These are phyloP conservation scores for Aspergillus thermomutatus DNA, from an alignment of 2,329 filamentous ascomycete species.

Conservation along the genomic window DNA sequence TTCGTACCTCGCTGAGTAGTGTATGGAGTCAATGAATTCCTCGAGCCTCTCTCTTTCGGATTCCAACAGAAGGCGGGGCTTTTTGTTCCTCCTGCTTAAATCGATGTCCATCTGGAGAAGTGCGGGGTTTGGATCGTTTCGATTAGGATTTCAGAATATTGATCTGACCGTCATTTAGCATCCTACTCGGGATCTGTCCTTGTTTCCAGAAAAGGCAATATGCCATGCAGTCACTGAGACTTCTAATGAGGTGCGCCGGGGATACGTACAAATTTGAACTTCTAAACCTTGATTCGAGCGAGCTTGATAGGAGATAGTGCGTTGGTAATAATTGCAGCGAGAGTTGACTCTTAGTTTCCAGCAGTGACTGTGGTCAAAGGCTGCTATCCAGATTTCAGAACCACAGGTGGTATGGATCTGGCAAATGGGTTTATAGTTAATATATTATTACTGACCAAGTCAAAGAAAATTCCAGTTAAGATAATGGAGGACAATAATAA, in stretches of 20 bases:
- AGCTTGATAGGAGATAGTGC: not conserved
- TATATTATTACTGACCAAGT: not conserved
- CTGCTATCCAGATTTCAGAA: not conserved
- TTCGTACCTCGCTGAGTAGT: slow-evolving; percentile 84
- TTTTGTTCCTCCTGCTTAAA: slow-evolving; percentile 78
- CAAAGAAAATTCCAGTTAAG: not conserved
- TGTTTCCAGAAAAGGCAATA: not conserved
- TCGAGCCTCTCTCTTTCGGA: slow-evolving; percentile 78
- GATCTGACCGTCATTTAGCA: not conserved
- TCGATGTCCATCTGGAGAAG: slow-evolving; percentile 59
- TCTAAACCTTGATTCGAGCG: not conserved
- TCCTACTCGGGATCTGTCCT: not conserved
- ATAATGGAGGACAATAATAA: not conserved
- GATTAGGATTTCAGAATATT: not conserved
- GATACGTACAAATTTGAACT: not conserved
- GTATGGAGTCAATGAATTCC: slow-evolving; percentile 88
- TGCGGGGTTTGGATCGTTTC: not conserved
- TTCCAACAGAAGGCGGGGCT: slow-evolving; percentile 75
- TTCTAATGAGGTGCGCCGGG: slow-evolving; percentile 4
- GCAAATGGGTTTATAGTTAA: not conserved
- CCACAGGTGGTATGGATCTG: not conserved
- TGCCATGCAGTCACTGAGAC: not conserved
- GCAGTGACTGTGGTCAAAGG: not conserved
- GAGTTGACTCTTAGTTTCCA: not conserved
- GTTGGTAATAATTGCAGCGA: not conserved